phyloP scores from a whole-genome alignment of 73 alveolate genomes.

The Tetrahymena borealis region DNA sequence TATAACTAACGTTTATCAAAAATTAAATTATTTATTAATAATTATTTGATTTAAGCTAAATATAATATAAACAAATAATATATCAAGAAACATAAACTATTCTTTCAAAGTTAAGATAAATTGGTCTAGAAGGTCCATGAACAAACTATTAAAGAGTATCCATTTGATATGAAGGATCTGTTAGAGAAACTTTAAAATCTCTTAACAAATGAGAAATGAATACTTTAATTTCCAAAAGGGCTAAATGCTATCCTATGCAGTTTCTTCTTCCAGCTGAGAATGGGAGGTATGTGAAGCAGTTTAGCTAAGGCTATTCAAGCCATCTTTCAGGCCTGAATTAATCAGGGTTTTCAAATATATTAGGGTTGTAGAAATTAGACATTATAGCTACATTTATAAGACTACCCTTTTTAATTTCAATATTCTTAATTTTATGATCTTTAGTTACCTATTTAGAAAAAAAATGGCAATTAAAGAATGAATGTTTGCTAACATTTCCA shows the following conservation, averaged over 20 bases:
- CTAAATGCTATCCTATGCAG: slow-evolving; percentile 34
- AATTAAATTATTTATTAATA: no score
- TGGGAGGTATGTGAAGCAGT: slow-evolving; percentile 9
- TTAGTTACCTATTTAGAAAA: not conserved
- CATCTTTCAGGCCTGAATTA: slow-evolving; percentile 36
- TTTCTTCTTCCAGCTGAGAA: slow-evolving; percentile 33
- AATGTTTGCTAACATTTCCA: not conserved
- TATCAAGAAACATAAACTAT: not conserved
- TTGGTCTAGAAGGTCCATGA: not conserved
- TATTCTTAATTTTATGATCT: not conserved
- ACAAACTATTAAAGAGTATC: not conserved
- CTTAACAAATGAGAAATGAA: slow-evolving; percentile 2
- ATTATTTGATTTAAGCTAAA: no score
- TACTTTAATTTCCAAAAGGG: not conserved
- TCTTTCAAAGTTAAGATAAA: not conserved
- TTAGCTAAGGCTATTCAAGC: not conserved
- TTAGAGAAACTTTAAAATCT: not conserved
- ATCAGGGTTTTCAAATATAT: not conserved
- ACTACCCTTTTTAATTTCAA: not conserved
- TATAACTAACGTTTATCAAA: no score
- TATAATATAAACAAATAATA: no score
- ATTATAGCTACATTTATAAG: not conserved
- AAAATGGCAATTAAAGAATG: not conserved
- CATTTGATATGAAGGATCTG: not conserved
- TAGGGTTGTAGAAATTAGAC: not conserved